Evolutionary conservation across 352 stramenopile genomes (phyloP).

Genomic region (Globisporangium uncinulatum): DNA sequence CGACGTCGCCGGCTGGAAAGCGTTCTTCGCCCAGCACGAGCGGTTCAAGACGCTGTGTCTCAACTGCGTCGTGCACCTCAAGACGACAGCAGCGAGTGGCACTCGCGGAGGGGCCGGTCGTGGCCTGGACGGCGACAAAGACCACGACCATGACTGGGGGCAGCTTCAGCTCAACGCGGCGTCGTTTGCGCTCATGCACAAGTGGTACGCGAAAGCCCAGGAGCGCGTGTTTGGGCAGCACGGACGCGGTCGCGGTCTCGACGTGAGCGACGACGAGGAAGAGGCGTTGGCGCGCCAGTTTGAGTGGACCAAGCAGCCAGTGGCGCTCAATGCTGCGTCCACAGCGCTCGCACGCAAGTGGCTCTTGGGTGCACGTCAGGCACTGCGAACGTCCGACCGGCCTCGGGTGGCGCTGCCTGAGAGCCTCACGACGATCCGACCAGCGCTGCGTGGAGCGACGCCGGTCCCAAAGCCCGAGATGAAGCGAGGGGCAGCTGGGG

Average conservation of each 20-base stretch:
- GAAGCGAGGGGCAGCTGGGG: constrained; percentile 70
- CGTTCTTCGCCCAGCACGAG: constrained; percentile 92
- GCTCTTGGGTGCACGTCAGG: constrained; percentile 60
- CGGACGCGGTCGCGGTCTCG: constrained; percentile 50
- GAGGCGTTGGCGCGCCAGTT: constrained; percentile 57
- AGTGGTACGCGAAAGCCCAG: constrained; percentile 90
- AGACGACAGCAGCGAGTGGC: constrained; percentile 20
- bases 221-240: constrained; percentile 82
- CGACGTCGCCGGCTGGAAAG: constrained; percentile 92
- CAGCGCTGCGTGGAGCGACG: constrained; percentile 36
- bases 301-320: constrained; percentile 73
- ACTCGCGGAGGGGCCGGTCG: too few species aligned
- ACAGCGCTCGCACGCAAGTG: constrained; percentile 81
- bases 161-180: constrained; percentile 74
- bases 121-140: constrained; percentile 18
- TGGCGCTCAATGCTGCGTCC: constrained; percentile 68
- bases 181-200: constrained; percentile 86
- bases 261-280: constrained; percentile 88
- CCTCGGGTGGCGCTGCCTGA: constrained; percentile 29
- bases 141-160: constrained; percentile 19
- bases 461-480: constrained; percentile 60
- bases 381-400: constrained; percentile 44
- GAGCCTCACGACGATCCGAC: constrained; percentile 50
- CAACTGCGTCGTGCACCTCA: constrained; percentile 87
- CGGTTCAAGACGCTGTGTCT: constrained; percentile 94